Base-by-base conservation (phyloP, 78 protist genomes). In the Dictyostelium purpureum region DNA sequence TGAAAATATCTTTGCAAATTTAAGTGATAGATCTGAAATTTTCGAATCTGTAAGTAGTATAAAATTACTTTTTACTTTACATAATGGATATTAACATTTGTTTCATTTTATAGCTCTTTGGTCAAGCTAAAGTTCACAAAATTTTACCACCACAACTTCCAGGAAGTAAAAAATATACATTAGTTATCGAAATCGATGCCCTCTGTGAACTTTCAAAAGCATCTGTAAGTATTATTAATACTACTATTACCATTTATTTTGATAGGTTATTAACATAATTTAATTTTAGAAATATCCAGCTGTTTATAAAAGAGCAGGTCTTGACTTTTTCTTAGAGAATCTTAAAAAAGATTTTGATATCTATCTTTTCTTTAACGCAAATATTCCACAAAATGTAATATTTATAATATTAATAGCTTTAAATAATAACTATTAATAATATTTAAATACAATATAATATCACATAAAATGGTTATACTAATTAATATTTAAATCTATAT, bases 301-400 rank as follows among this genome's bases (percentile, higher is more conserved):
- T 14, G 40, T 85, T 5, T 85, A 45, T 51, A 85, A 73, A 65
- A 85, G 91, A 85, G 91, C 91, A 16, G 91, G 91, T 85, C 51
- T 73, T 33, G 91, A 85, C 61, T 85, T 43, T 63, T 73, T 85
- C 43, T 59, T 85, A 42, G 51, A 70, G 0, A 35, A 85, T 59
- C 79, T 85, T 24, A 19, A 10, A 40, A 38, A 54, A 59, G 56
- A 73, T 43, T 85, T 73, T 73, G 91, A 85, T 57, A 59, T 85
- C 49, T 85, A 73, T 73, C 74, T 73, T 73, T 61, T 26, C 6
- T 61, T 61, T 31, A 61, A 61, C 31, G 21, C 21, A 61, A 61
- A 61, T 28, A 28, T 61, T 11, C 69, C 69, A 61, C 69, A 61
- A 61, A 28, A 24, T 56, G 65, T 56, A 56, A 56, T 24, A 24